These are phyloP conservation scores for Aspergillus puulaauensis DNA, from an alignment of 2,329 filamentous ascomycete species.

Conservation along the genomic window DNA sequence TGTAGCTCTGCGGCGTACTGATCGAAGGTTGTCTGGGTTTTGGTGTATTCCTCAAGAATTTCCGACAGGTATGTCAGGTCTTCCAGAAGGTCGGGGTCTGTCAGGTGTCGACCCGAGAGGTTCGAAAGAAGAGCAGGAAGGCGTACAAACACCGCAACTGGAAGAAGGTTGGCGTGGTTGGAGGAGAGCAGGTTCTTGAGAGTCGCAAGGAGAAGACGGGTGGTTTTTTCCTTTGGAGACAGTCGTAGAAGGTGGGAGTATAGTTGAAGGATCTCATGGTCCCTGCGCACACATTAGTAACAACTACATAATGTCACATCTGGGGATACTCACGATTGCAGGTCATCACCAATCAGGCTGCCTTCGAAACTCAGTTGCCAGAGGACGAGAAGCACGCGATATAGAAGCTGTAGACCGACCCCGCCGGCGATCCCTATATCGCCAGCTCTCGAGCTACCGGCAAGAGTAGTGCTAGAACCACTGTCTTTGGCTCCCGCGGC, in stretches of 20 bases:
- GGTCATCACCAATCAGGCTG: slow-evolving; percentile 67
- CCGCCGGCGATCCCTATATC: slow-evolving; percentile 67
- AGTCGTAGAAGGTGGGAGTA: slow-evolving; percentile 90
- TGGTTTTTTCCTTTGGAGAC: slow-evolving; percentile 98
- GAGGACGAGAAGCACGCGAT: slow-evolving; percentile 87
- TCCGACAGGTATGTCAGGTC: slow-evolving; percentile 52
- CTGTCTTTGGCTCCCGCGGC: slow-evolving; percentile 73
- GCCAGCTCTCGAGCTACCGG: slow-evolving; percentile 63
- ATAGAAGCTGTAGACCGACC: slow-evolving; percentile 87
- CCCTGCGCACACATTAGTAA: slow-evolving; percentile 52
- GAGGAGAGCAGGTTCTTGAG: slow-evolving; percentile 80
- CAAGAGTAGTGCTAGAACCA: slow-evolving; percentile 58
- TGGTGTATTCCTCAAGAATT: slow-evolving; percentile 82
- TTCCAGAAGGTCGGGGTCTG: slow-evolving; percentile 50
- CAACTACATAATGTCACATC: not conserved
- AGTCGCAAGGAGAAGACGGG: slow-evolving; percentile 83
- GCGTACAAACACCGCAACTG: slow-evolving; percentile 80
- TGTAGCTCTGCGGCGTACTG: slow-evolving; percentile 78
- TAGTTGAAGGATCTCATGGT: slow-evolving; percentile 87
- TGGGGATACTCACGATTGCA: slow-evolving; percentile 57
- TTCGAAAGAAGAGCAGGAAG: slow-evolving; percentile 65
- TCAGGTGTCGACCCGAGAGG: slow-evolving; percentile 53
- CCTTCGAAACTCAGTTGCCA: slow-evolving; percentile 97
- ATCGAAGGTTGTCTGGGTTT: slow-evolving; percentile 66
- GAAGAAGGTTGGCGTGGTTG: slow-evolving; percentile 69